Conservation (phyloP, 1,284 basidiomycete species). For the Ustilago trichophora region DNA sequence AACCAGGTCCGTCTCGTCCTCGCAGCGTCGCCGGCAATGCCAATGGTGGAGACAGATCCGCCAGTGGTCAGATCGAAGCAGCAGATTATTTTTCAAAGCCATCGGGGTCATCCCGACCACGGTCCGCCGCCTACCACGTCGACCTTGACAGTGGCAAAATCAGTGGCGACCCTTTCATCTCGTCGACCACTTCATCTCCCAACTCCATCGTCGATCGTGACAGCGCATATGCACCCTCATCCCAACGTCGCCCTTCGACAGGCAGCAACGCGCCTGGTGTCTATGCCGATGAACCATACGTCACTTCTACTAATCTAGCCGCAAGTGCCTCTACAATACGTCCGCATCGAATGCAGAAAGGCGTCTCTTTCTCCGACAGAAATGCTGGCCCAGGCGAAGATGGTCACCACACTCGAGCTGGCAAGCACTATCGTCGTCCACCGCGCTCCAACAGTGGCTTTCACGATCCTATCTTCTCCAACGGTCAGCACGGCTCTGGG, state of each 20-base stretch:
- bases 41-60: neutral
- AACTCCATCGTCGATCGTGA: slow-evolving; percentile 16
- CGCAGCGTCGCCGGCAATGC: slow-evolving; percentile 19
- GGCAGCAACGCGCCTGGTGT: neutral
- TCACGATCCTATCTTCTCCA: slow-evolving; percentile 9
- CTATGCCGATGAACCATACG: slow-evolving; percentile 21
- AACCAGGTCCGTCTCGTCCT: slow-evolving; percentile 29
- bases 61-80: slow-evolving; percentile 8
- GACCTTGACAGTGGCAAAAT: slow-evolving; percentile 39
- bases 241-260: neutral
- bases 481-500: neutral
- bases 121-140: slow-evolving; percentile 24
- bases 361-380: slow-evolving; percentile 46
- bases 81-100: slow-evolving; percentile 33
- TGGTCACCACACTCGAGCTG: slow-evolving; percentile 14
- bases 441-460: slow-evolving; percentile 41
- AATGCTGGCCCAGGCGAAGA: slow-evolving; percentile 39
- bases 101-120: slow-evolving; percentile 4
- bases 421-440: slow-evolving; percentile 28
- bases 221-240: neutral
- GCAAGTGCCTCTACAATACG: slow-evolving; percentile 24
- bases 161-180: slow-evolving; percentile 28
- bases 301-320: slow-evolving; percentile 4
- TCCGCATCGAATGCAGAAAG: slow-evolving; percentile 28
- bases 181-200: slow-evolving; percentile 12